These are phyloP conservation scores for Sporisorium sorghi DNA, from an alignment of 1,284 basidiomycete species.

Conservation along the genomic window DNA sequence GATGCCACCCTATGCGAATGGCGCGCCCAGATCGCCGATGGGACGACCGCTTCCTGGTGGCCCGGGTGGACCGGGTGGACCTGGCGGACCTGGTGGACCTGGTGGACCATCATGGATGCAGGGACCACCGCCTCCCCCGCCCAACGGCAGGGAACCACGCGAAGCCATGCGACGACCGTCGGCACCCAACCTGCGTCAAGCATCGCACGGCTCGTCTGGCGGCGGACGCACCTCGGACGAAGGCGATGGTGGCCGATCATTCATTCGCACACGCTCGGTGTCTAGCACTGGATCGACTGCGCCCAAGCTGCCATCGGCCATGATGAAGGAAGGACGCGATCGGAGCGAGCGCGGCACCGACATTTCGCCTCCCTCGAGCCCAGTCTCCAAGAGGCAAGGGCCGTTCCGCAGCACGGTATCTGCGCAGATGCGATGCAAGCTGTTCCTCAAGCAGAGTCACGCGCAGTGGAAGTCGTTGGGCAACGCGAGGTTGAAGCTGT, in stretches of 20 bases:
- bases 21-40: constrained; percentile 37
- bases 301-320: constrained; percentile 58
- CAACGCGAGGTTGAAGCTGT: constrained; percentile 86
- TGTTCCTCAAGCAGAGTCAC: constrained; percentile 94
- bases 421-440: constrained; percentile 98
- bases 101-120: constrained; percentile 14
- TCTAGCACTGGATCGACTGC: constrained; percentile 44
- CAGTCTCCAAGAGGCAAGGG: constrained; percentile 30
- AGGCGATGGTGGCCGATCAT: constrained; percentile 19
- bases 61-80: constrained; percentile 13
- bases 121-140: constrained; percentile 22
- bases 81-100: constrained; percentile 12
- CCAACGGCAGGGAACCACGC: constrained; percentile 26
- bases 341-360: constrained; percentile 32
- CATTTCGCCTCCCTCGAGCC: constrained; percentile 39
- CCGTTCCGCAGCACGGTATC: constrained; percentile 72
- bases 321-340: constrained; percentile 55
- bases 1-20: constrained; percentile 38
- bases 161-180: constrained; percentile 49
- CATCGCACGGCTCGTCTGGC: constrained; percentile 33
- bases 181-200: constrained; percentile 57
- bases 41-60: constrained; percentile 27
- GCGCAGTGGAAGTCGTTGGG: constrained; percentile 97
- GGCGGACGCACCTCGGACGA: constrained; percentile 43
- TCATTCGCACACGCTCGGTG: constrained; percentile 49